Percentiles rank a stretch among this genome's conserved stretches.
These are phyloP conservation scores for Psilocybe sp. DNA, from an alignment of 768 basidiomycete species.

Conservation along the genomic window DNA sequence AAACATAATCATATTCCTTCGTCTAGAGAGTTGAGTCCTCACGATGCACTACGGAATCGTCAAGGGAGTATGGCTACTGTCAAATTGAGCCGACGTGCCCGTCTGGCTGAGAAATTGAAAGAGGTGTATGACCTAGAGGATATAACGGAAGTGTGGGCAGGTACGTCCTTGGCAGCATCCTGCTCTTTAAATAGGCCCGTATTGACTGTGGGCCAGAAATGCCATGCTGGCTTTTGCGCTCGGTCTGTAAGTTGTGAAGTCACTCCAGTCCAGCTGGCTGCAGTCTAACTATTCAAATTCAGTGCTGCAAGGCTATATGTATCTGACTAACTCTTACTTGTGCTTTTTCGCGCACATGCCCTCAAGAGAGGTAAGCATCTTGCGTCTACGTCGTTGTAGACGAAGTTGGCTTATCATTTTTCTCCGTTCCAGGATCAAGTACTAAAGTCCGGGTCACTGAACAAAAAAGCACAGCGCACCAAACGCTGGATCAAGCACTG, in stretches of 20 bases:
- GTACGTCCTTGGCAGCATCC: conserved; percentile 35
- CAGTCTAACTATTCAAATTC: conserved; percentile 3
- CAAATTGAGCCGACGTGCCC: conserved; percentile 59
- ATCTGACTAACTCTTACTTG: conserved; percentile 87
- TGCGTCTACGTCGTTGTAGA: neutral
- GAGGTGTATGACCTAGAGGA: conserved; percentile 83
- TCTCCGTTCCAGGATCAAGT: conserved; percentile 71
- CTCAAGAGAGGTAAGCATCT: conserved; percentile 65
- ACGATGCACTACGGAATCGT: conserved; percentile 32
- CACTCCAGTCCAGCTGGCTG: neutral
- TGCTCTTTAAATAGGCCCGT: conserved; percentile 2
- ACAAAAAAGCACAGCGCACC: conserved; percentile 84
- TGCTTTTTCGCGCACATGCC: conserved; percentile 99
- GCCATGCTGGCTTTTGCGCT: conserved; percentile 91
- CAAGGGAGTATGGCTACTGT: conserved; percentile 75
- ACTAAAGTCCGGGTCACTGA: conserved; percentile 87
- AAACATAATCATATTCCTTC: neutral
- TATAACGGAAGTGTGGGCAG: conserved; percentile 83
- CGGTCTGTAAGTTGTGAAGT: conserved; percentile 64
- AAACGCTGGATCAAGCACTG: conserved; percentile 94
- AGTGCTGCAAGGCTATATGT: conserved; percentile 98
- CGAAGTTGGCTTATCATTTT: conserved; percentile 3
- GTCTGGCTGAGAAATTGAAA: conserved; percentile 83
- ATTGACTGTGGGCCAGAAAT: conserved; percentile 54
- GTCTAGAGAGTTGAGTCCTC: conserved; percentile 11